Percentiles rank a stretch among this genome's conserved stretches.
phyloP scores from a whole-genome alignment of 1,139 yeast species.

The Taiozyma sp. region DNA sequence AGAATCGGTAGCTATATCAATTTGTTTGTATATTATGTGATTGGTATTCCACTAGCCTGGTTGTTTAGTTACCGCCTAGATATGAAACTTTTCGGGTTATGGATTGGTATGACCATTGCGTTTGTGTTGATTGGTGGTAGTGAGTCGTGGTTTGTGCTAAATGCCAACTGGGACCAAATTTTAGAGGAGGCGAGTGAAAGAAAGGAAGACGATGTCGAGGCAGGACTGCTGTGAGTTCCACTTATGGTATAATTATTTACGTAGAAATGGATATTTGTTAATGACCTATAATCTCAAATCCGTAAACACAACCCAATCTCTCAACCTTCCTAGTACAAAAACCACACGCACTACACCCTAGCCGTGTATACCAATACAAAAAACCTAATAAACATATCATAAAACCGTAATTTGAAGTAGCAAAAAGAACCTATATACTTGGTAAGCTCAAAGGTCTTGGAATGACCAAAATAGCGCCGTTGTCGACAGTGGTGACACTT shows the following conservation, averaged over 20 bases:
- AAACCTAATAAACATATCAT: neutral
- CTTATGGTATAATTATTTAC: neutral
- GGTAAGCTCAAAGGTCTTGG: constrained; percentile 28
- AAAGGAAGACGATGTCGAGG: constrained; percentile 23
- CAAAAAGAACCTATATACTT: neutral
- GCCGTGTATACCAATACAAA: too few species aligned
- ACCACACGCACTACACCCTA: neutral
- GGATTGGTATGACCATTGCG: constrained; percentile 87
- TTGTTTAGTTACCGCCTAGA: constrained; percentile 51
- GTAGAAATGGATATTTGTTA: neutral
- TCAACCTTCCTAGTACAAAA: neutral
- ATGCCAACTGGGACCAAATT: constrained; percentile 50
- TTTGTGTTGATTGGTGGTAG: constrained; percentile 60
- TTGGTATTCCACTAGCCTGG: constrained; percentile 69
- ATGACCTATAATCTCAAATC: neutral
- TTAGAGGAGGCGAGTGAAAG: constrained; percentile 39
- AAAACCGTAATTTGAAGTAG: neutral
- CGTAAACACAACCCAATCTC: neutral
- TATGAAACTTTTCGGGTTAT: constrained; percentile 61
- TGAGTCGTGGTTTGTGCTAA: constrained; percentile 46
- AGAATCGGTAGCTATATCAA: constrained; percentile 78
- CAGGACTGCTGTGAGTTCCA: neutral
- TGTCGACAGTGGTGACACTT: constrained; percentile 42
- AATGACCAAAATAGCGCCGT: constrained; percentile 54
- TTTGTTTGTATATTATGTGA: constrained; percentile 62